A percentile compares a stretch with the other conserved stretches of the same genome.
phyloP scores from a whole-genome alignment of 805 yeast species.

The Saccharomycopsis lassenensis region DNA sequence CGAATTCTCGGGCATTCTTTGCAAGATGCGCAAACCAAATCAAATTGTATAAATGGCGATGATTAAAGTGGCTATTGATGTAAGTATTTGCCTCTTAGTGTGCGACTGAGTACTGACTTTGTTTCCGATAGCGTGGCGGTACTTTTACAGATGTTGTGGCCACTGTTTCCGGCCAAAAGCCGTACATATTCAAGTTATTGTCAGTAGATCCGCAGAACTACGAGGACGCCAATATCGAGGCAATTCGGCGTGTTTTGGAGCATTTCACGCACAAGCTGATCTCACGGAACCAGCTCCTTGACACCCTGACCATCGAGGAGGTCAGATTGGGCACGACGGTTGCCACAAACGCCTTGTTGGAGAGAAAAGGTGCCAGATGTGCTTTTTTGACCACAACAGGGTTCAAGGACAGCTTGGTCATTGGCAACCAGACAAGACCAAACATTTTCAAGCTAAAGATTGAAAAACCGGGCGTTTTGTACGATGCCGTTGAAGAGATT shows the following conservation, averaged over 20 bases:
- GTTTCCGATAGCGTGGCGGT: slow-evolving; percentile 54
- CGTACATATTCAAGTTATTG: slow-evolving; percentile 58
- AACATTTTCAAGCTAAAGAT: slow-evolving; percentile 77
- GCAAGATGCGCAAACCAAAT: too few species aligned
- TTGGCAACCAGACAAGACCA: slow-evolving; percentile 91
- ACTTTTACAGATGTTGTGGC: slow-evolving; percentile 77
- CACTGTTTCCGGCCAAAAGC: slow-evolving; percentile 35
- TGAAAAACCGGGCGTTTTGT: slow-evolving; percentile 57
- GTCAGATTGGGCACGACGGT: slow-evolving; percentile 91
- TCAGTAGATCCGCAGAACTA: slow-evolving; percentile 87
- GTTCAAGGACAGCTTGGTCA: slow-evolving; percentile 66
- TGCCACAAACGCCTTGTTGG: slow-evolving; percentile 90
- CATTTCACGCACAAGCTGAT: slow-evolving; percentile 40
- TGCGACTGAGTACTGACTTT: not conserved
- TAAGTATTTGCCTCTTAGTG: too few species aligned
- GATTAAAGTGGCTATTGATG: too few species aligned
- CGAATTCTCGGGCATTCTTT: too few species aligned
- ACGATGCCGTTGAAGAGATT: slow-evolving; percentile 67
- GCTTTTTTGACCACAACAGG: slow-evolving; percentile 84
- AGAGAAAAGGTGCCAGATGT: slow-evolving; percentile 83
- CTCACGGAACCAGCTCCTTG: slow-evolving; percentile 50
- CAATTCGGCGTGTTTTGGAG: slow-evolving; percentile 70
- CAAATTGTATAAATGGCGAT: too few species aligned
- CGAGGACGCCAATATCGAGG: slow-evolving; percentile 87
- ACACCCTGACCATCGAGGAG: slow-evolving; percentile 50